Conservation (phyloP, 371 early-diverging fungal genomes). For the Vairimorpha necatrix region DNA sequence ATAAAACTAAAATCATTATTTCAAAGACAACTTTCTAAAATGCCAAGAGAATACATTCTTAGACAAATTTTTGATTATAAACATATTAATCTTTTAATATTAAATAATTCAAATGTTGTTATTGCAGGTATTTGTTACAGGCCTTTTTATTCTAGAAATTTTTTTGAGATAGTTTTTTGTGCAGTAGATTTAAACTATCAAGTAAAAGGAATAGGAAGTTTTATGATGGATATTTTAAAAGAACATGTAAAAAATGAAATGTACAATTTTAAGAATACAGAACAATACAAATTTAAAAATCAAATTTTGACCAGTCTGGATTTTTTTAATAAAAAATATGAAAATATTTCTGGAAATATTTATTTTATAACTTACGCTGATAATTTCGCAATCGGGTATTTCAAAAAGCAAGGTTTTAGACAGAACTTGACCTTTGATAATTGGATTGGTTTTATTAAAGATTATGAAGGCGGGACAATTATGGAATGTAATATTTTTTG, state of each 20-base stretch:
- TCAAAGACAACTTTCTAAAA: constrained; percentile 93
- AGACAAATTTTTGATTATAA: constrained; percentile 85
- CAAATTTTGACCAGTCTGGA: neutral
- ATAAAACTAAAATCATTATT: constrained; percentile 87
- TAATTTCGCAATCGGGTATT: constrained; percentile 96
- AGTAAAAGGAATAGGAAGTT: constrained; percentile 71
- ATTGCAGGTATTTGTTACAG: constrained; percentile 92
- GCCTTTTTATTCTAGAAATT: constrained; percentile 76
- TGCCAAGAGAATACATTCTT: constrained; percentile 97
- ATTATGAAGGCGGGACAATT: constrained; percentile 96
- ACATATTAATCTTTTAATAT: constrained; percentile 46
- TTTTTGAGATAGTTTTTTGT: constrained; percentile 97
- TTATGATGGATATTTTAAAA: constrained; percentile 63
- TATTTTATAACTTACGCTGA: constrained; percentile 94
- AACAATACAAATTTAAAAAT: neutral
- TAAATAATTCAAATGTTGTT: constrained; percentile 65
- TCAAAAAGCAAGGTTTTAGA: constrained; percentile 97
- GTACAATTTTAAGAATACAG: neutral
- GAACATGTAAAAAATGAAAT: constrained; percentile 59
- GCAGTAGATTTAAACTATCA: constrained; percentile 86
- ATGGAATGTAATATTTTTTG: constrained; percentile 69
- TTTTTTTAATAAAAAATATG: neutral
- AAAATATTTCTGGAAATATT: constrained; percentile 71
- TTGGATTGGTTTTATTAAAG: constrained; percentile 98
- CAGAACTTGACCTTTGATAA: constrained; percentile 82